Conservation (phyloP, 164 flowering plant genomes). For the Annona squamosa region DNA sequence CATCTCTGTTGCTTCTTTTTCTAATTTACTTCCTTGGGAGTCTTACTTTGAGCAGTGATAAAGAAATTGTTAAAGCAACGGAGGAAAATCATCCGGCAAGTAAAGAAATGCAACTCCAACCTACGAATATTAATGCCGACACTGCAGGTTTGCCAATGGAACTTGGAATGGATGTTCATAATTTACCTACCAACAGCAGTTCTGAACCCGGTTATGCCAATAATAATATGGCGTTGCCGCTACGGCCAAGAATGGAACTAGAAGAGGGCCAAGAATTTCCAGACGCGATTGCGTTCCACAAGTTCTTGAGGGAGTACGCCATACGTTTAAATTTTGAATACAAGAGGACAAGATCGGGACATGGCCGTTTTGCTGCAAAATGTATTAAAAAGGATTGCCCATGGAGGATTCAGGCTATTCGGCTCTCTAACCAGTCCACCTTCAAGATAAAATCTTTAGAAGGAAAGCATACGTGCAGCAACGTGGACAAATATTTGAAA, state of each 20-base stretch:
- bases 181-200: too few relatives aligned
- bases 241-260: neutral
- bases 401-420: conserved; percentile 4
- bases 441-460: neutral
- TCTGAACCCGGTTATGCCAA: neutral
- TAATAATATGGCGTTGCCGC: neutral
- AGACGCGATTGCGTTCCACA: neutral
- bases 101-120: neutral
- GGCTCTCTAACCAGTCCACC: neutral
- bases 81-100: neutral
- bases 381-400: neutral
- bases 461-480: neutral
- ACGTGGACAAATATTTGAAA: too few relatives aligned
- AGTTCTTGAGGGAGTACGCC: neutral
- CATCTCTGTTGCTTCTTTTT: neutral
- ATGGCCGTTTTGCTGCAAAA: neutral
- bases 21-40: neutral
- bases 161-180: neutral
- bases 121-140: neutral
- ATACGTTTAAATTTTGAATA: neutral
- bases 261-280: conserved; percentile 2
- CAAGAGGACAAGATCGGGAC: neutral
- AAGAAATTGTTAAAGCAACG: neutral
- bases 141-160: neutral
- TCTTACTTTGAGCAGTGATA: neutral